Base-by-base conservation (phyloP, 2,329 filamentous ascomycete species). In the Trichoderma koningii region DNA sequence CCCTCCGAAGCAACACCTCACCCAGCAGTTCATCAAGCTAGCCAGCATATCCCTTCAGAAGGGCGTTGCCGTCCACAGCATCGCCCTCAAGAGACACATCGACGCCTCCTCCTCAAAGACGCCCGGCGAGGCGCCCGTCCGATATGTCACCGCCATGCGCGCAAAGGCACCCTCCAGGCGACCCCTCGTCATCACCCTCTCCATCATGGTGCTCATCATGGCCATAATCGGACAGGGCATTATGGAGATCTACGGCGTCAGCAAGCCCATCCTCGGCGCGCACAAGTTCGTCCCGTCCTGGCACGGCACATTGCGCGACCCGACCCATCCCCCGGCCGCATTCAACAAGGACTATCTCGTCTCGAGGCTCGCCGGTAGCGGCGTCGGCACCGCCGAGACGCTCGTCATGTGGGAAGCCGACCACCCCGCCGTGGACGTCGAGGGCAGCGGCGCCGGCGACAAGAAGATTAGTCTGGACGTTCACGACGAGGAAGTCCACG, bases 41-140 rank as follows among this genome's bases (percentile, higher is more conserved):
- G 93, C 91, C 34, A 93, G 90, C 53, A 89, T 92, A 47, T 92
- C 90, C 55, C 87, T 96, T 70, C 89, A 87, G 66, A 93, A 93
- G 74, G 91, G 88, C 0, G 86, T 93, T 47, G 87, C 90, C 34
- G 88, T 96, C 28, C 91, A 96, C 76, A 89, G 87, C 45, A 87
- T 97, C 68, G 88, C 91, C 0, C 83, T 97, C 55, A 80, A 78
- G 68, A 80, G 78, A 66, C 71, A 78, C 47, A 66, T 78, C 56
- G 76, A 80, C 69, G 75, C 75, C 64, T 68, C 75, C 5, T 26
- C 51, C 15, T 71, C 76, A 7, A 67, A 75, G 48, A 78, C 76
- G 63, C 75, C 72, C 0, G 75, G 78, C 15, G 78, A 85, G 0
- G 79, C 79, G n/a, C 78, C 81, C 14, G 80, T 84, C 10, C 90